Conservation (phyloP, 78 protist species). For the Guillardia theta region DNA sequence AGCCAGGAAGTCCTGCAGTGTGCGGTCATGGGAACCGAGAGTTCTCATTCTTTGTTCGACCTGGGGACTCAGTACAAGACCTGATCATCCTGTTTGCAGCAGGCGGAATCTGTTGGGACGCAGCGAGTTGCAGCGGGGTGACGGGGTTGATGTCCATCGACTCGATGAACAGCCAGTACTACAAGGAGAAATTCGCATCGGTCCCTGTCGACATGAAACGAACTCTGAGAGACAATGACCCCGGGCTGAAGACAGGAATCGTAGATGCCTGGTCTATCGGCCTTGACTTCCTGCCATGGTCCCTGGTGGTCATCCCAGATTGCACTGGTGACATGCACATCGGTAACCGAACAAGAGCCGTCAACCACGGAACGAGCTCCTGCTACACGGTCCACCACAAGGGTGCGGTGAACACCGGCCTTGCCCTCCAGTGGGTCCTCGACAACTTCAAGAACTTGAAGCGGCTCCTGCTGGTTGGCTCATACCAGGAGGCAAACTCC, state of each 20-base stretch:
- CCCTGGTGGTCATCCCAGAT: not conserved
- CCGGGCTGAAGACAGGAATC: too few species aligned
- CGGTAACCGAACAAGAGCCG: not conserved
- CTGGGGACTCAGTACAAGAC: not conserved
- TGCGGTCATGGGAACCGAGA: conserved; percentile 30
- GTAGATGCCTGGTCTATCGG: too few species aligned
- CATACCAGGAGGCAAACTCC: not conserved
- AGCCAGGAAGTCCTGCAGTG: not conserved
- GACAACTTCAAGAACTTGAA: not conserved
- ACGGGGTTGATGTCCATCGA: too few species aligned
- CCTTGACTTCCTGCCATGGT: too few species aligned
- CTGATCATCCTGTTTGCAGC: not conserved
- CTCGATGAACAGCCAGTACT: too few species aligned
- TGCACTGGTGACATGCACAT: not conserved
- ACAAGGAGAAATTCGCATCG: too few species aligned
- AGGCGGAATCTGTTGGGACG: not conserved
- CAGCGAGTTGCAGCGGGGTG: not conserved
- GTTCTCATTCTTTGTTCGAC: not conserved
- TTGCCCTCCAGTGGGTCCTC: not conserved
- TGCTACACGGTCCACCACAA: conserved; percentile 6
- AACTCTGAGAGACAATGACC: too few species aligned
- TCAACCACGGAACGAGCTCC: not conserved
- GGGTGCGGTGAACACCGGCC: not conserved
- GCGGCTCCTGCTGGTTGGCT: not conserved
- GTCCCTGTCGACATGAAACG: too few species aligned